phyloP scores from a whole-genome alignment of 176 grass and related monocot species.

The Themeda triandra region DNA sequence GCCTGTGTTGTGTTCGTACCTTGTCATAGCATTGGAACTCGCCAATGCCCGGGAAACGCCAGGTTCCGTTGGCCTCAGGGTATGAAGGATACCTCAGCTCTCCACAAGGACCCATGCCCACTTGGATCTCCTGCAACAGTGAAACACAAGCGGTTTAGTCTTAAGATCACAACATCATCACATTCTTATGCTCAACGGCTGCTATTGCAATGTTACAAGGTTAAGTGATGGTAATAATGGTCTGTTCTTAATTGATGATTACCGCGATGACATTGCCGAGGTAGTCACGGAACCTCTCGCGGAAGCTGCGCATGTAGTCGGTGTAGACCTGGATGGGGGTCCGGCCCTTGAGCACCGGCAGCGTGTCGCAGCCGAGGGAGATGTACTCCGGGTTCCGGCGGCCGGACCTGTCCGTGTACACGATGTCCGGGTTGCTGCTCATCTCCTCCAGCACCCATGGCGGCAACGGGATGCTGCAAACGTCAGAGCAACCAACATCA shows the following conservation, averaged over 20 bases:
- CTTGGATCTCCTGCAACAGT: slow-evolving; percentile 78
- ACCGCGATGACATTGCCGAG: slow-evolving; percentile 78
- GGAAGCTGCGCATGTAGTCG: slow-evolving; percentile 94
- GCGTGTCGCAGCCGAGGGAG: slow-evolving; percentile 77
- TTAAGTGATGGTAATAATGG: not conserved
- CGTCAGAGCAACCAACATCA: not conserved
- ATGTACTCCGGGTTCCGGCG: slow-evolving; percentile 91
- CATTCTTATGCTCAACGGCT: not conserved
- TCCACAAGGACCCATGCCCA: slow-evolving; percentile 94
- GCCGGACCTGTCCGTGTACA: slow-evolving; percentile 83
- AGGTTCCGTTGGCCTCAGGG: slow-evolving; percentile 90
- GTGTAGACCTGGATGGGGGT: slow-evolving; percentile 91
- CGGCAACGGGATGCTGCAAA: slow-evolving; percentile 77
- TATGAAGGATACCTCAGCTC: slow-evolving; percentile 95
- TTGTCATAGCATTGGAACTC: slow-evolving; percentile 97
- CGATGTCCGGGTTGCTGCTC: slow-evolving; percentile 69
- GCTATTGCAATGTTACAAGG: not conserved
- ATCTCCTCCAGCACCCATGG: slow-evolving; percentile 83
- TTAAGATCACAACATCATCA: not conserved
- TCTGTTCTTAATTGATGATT: not conserved
- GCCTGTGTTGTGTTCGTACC: slow-evolving; percentile 10
- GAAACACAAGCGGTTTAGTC: not conserved
- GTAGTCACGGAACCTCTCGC: slow-evolving; percentile 59
- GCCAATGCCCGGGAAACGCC: slow-evolving; percentile 92
- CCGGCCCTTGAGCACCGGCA: slow-evolving; percentile 82